Evolutionary conservation across 2,329 filamentous ascomycete species (phyloP).

Genomic region (Claviceps arundinis): DNA sequence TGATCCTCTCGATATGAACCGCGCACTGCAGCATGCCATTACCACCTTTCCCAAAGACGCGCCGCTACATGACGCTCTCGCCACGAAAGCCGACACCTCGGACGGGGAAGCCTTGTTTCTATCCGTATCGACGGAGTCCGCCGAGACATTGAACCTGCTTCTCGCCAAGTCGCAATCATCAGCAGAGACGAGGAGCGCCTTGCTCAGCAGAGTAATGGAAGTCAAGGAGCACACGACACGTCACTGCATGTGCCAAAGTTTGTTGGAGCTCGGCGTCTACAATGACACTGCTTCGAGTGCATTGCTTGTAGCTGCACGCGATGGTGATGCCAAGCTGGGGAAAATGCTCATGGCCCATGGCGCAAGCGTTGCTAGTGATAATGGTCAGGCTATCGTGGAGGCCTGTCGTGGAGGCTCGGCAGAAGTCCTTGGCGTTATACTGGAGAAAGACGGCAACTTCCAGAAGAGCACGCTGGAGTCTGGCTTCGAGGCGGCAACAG

Average conservation of each 20-base stretch:
- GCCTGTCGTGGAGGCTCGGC: conserved; percentile 38
- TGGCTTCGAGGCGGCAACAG: conserved; percentile 42
- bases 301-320: conserved; percentile 35
- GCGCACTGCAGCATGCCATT: conserved; percentile 38
- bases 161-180: conserved; percentile 25
- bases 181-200: conserved; percentile 23
- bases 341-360: conserved; percentile 37
- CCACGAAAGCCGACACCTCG: conserved; percentile 32
- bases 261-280: conserved; percentile 33
- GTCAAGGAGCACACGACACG: conserved; percentile 26
- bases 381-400: conserved; percentile 40
- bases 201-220: conserved; percentile 30
- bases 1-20: conserved; percentile 32
- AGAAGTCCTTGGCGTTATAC: conserved; percentile 36
- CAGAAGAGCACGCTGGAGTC: conserved; percentile 31
- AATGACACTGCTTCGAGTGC: conserved; percentile 33
- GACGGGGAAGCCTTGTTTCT: conserved; percentile 35
- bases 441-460: conserved; percentile 26
- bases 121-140: conserved; percentile 31
- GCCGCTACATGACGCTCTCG: conserved; percentile 32
- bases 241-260: conserved; percentile 28
- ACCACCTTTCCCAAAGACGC: conserved; percentile 33
- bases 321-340: conserved; percentile 38
- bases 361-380: conserved; percentile 35
- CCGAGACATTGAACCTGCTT: conserved; percentile 33